Percentiles rank a stretch among this genome's conserved stretches.
Conservation (phyloP, 1,284 basidiomycete genomes). For the Ganoderma lucidum region DNA sequence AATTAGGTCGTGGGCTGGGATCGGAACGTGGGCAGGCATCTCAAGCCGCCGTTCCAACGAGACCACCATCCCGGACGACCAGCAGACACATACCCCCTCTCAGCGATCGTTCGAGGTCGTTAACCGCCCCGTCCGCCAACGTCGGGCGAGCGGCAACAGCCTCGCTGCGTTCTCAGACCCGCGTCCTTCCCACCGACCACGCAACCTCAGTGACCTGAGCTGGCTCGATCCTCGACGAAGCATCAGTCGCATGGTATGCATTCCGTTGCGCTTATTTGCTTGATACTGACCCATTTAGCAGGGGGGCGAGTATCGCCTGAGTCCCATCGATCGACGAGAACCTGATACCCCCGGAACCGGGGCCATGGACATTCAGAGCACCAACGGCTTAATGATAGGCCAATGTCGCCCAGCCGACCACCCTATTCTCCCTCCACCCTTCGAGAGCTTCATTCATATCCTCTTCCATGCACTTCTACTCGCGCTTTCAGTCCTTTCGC, state of each 20-base stretch:
- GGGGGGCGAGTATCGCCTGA: conserved; percentile 67
- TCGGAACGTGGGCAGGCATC: conserved; percentile 35
- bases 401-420: conserved; percentile 22
- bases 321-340: conserved; percentile 46
- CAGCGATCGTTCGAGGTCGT: conserved; percentile 72
- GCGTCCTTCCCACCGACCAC: conserved; percentile 49
- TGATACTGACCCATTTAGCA: conserved; percentile 41
- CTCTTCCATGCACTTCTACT: conserved; percentile 66
- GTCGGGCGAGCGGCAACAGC: conserved; percentile 56
- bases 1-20: conserved; percentile 37
- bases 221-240: conserved; percentile 79
- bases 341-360: conserved; percentile 60
- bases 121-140: conserved; percentile 65
- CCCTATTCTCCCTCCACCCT: conserved; percentile 49
- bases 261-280: conserved; percentile 22
- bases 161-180: conserved; percentile 50
- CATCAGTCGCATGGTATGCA: conserved; percentile 69
- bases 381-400: conserved; percentile 47
- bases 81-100: conserved; percentile 39
- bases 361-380: conserved; percentile 51
- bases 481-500: conserved; percentile 61
- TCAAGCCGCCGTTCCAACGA: conserved; percentile 40
- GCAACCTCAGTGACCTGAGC: conserved; percentile 72
- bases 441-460: conserved; percentile 55
- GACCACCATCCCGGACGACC: conserved; percentile 33